Percentiles rank a stretch among this genome's conserved stretches.
Evolutionary conservation across 345 rosid genomes (phyloP).

Genomic region (Ricinus communis): DNA sequence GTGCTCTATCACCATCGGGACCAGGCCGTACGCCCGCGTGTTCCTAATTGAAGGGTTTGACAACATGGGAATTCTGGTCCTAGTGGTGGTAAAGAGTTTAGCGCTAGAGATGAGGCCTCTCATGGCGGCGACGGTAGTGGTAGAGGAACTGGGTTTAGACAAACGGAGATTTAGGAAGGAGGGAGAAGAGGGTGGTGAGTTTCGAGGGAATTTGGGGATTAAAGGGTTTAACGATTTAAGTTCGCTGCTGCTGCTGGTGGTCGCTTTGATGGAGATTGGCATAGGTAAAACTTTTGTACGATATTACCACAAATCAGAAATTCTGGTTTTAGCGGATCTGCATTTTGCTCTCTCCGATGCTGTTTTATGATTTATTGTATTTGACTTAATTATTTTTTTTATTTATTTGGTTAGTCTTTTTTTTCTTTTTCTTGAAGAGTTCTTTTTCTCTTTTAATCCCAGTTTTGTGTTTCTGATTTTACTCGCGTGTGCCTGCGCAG

Average conservation of each 20-base stretch:
- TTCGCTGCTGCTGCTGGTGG: no score
- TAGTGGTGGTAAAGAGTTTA: slow-evolving; percentile 20
- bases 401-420: no score
- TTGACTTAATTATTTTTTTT: no score
- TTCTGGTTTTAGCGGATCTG: no score
- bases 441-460: no score
- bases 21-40: slow-evolving; percentile 56
- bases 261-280: slow-evolving; percentile 7
- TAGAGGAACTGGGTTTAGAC: background rate
- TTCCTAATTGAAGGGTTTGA: background rate
- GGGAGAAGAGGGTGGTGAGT: background rate
- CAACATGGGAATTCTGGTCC: background rate
- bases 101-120: slow-evolving; percentile 24
- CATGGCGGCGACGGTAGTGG: slow-evolving; percentile 14
- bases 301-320: no score
- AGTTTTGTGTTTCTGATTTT: no score
- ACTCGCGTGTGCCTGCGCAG: no score
- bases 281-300: background rate
- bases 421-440: no score
- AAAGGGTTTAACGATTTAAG: background rate
- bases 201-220: slow-evolving; percentile 7
- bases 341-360: no score
- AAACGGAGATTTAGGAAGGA: background rate
- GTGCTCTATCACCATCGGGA: slow-evolving; percentile 98
- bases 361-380: no score